These are phyloP conservation scores for Pulveroboletus sp. DNA, from an alignment of 768 basidiomycete species.

Conservation along the genomic window DNA sequence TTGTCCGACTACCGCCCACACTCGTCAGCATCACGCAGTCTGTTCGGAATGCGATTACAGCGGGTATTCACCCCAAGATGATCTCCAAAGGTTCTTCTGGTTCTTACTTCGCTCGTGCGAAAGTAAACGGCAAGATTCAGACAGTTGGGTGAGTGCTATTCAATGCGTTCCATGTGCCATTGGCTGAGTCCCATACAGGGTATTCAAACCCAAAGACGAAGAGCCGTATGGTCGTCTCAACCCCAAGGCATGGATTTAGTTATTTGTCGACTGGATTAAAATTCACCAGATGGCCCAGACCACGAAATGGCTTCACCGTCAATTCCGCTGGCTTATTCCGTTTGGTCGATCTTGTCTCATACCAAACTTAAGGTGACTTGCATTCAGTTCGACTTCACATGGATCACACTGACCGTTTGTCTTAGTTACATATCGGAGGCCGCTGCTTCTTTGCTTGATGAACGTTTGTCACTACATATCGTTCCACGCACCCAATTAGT, in stretches of 20 bases:
- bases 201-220: constrained; percentile 91
- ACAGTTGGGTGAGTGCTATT: constrained; percentile 66
- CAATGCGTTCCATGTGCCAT: not conserved
- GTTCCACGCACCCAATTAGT: constrained; percentile 86
- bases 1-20: constrained; percentile 9
- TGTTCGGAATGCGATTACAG: constrained; percentile 63
- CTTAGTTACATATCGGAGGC: constrained; percentile 83
- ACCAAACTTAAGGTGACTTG: constrained; percentile 72
- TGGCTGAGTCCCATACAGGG: constrained; percentile 38
- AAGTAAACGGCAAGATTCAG: constrained; percentile 68
- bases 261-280: not conserved
- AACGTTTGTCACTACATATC: constrained; percentile 67
- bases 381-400: not conserved
- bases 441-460: constrained; percentile 80
- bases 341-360: constrained; percentile 88
- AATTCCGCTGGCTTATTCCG: constrained; percentile 85
- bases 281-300: constrained; percentile 44
- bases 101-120: constrained; percentile 87
- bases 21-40: constrained; percentile 52
- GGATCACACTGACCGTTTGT: not conserved
- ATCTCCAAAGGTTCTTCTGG: constrained; percentile 87
- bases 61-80: constrained; percentile 87
- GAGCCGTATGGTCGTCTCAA: constrained; percentile 87
- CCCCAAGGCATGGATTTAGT: constrained; percentile 56
- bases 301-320: constrained; percentile 85